Evolutionary conservation across 2,329 filamentous ascomycete genomes (phyloP), one percentile per base, ranked within the genome.

Genomic region (Colletotrichum lentis): DNA sequence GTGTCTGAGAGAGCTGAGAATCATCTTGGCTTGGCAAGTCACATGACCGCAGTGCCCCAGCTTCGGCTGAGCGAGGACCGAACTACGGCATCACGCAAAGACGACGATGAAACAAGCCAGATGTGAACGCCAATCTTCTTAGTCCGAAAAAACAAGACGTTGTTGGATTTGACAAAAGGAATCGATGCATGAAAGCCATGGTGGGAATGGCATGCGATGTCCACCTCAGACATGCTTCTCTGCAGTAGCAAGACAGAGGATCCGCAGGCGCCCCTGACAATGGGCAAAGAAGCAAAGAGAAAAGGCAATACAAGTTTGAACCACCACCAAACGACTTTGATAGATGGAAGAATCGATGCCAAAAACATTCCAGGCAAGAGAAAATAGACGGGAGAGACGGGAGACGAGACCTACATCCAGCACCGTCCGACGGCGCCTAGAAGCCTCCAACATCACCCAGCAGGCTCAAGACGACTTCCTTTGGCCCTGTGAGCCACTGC

Each of bases 11-110:
- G 44, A 12, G 39, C 11, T 35, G 7, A 10, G 14, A n/a, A 18
- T 44, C 18, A 5, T 14, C 7, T 44, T 27, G 37, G 5, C 31
- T 7, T 27, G 35, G 43, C n/a, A 39, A 31, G 57, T 66, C 49
- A 65, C 63, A 49, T 55, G 57, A 62, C 57, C 37, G 24, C 27
- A 56, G 35, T 50, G 24, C 50, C 24, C 49, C 41, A 43, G 53
- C 16, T 16, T 50, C 41, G 35, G 53, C 16, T 14, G 20, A 20
- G 24, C 43, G 8, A 5, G 22, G 12, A 31, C 41, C 11, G n/a
- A 6, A 31, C 22, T 24, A 39, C 20, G 20, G 39, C 47, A 20
- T 10, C 14, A 37, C 7, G 20, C 27, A 59, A 20, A 6, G 52
- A 35, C n/a, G 16, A 41, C 20, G 20, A 18, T n/a, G 54, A 44